Conservation (phyloP, 768 basidiomycete species). For the Russula earlei region DNA sequence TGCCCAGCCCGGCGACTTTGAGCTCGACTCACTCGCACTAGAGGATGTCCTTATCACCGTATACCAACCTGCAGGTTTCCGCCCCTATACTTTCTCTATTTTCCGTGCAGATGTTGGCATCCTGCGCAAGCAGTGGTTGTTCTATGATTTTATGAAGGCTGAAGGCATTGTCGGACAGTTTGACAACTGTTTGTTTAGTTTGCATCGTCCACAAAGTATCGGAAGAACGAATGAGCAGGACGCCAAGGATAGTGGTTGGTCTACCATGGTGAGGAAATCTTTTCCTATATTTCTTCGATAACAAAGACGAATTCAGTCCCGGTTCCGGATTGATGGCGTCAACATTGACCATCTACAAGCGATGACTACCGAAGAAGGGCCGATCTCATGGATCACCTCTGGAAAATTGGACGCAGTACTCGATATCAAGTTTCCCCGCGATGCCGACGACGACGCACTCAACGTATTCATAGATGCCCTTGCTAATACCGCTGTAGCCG, state of each 20-base stretch:
- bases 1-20: conserved; percentile 76
- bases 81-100: conserved; percentile 86
- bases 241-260: conserved; percentile 70
- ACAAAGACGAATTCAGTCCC: conserved; percentile 45
- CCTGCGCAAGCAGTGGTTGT: conserved; percentile 89
- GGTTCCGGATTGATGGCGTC: conserved; percentile 93
- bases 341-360: conserved; percentile 92
- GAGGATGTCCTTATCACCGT: conserved; percentile 93
- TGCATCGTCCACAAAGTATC: conserved; percentile 94
- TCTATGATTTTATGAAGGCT: conserved; percentile 85
- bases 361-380: conserved; percentile 71
- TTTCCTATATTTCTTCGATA: background rate
- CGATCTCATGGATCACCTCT: conserved; percentile 95
- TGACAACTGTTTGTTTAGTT: conserved; percentile 93
- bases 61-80: conserved; percentile 86
- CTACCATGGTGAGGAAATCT: conserved; percentile 5
- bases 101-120: conserved; percentile 83
- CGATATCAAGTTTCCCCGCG: conserved; percentile 93
- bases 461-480: conserved; percentile 85
- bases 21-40: conserved; percentile 78
- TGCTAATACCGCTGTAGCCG: conserved; percentile 46
- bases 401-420: conserved; percentile 95
- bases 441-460: conserved; percentile 62
- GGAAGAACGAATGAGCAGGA: conserved; percentile 85
- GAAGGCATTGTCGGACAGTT: conserved; percentile 96